phyloP scores from a whole-genome alignment of 495 filamentous ascomycete species.

The Penicillium longicatenatum region DNA sequence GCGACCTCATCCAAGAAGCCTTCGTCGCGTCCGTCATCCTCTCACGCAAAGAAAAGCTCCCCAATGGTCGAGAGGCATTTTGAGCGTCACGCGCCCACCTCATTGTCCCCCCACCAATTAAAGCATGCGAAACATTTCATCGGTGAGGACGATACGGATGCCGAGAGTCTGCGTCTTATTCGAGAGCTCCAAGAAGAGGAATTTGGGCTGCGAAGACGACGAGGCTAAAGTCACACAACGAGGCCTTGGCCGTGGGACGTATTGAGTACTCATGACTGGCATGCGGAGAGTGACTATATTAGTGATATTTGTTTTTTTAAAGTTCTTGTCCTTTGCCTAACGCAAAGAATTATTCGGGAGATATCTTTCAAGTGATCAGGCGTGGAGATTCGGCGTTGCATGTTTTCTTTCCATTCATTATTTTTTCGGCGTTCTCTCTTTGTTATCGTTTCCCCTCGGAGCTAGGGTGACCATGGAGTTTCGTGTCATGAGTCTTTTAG shows the following conservation, averaged over 20 bases:
- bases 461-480: slow-evolving; percentile 14
- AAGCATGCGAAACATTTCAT: slow-evolving; percentile 34
- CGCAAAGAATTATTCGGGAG: slow-evolving; percentile 19
- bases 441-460: slow-evolving; percentile 2
- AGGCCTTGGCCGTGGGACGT: not conserved
- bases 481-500: not conserved
- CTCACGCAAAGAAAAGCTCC: slow-evolving; percentile 49
- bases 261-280: slow-evolving; percentile 6
- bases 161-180: slow-evolving; percentile 57
- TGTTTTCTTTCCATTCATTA: slow-evolving; percentile 6
- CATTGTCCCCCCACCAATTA: slow-evolving; percentile 36
- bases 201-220: slow-evolving; percentile 57
- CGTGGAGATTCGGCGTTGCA: slow-evolving; percentile 22
- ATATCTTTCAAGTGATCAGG: slow-evolving; percentile 21
- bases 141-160: slow-evolving; percentile 45
- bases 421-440: slow-evolving; percentile 10
- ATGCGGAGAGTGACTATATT: not conserved
- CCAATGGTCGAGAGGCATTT: slow-evolving; percentile 39
- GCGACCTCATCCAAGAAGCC: slow-evolving; percentile 38
- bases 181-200: slow-evolving; percentile 61
- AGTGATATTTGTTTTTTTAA: slow-evolving; percentile 7
- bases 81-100: slow-evolving; percentile 29
- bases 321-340: slow-evolving; percentile 12
- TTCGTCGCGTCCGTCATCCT: slow-evolving; percentile 46
- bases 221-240: slow-evolving; percentile 22